Base-by-base conservation (phyloP, 1,139 yeast species). In the Candida glucosophila region DNA sequence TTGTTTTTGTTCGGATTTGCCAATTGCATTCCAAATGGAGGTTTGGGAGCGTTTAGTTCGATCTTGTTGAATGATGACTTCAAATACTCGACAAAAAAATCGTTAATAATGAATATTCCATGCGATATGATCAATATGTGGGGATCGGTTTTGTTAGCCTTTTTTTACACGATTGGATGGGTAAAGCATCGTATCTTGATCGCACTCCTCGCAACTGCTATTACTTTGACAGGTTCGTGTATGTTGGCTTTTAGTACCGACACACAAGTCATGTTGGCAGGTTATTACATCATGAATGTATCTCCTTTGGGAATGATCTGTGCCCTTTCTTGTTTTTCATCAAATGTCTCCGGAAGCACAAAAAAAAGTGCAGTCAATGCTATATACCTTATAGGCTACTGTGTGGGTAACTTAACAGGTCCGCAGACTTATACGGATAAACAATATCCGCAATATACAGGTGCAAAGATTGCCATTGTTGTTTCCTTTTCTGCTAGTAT, bases 291-390 rank as follows among this genome's bases (percentile, higher is more conserved):
- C n/a, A 20, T 21, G 17, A 22, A 17, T 5, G 20, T 58, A 4
- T 43, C 49, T 4, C 63, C 67, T 2, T 49, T 69, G 22, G 61
- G 67, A 1, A 61, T 64, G 29, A 64, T 71, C 23, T 70, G 73
- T 35, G 41, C 63, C 17, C 52, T 73, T 33, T 54, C 73, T 13
- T 49, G 59, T 28, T 55, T 74, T 26, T 54, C 73, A n/a, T 59
- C 74, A 4, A 79, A 79, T 40, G 69, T 74, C 6, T 78, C 85
- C 3, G 90, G 90, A 11, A 75, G 73, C 40, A 76, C 85, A 11
- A 78, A 78, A 49, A 72, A 77, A 44, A 52, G 71, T 24, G 69
- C 76, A 5, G 67, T 71, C 16, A 75, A 70, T 45, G 80, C 80
- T 2, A 43, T 73, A 16, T 63, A 67, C 20, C 63, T 78, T 47